Percentiles rank a stretch among this genome's conserved stretches.
Conservation (phyloP, 768 basidiomycete genomes). For the Leucocoprinus sp. region DNA sequence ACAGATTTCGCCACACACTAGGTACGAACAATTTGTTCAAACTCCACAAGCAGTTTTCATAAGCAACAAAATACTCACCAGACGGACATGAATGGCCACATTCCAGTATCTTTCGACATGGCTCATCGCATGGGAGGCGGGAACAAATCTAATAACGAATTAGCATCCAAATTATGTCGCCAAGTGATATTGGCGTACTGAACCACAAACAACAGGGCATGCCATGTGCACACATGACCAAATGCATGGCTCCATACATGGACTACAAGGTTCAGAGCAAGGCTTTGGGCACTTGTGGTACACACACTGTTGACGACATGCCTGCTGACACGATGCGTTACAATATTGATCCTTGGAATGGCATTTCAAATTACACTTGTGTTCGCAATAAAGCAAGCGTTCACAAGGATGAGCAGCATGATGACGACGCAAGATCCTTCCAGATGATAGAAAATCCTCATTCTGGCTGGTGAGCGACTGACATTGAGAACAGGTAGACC, state of each 20-base stretch:
- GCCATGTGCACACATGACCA: constrained; percentile 50
- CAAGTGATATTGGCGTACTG: constrained; percentile 35
- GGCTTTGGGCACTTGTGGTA: constrained; percentile 13
- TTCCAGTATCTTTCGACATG: constrained; percentile 36
- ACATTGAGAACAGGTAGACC: constrained; percentile 40
- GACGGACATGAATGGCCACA: constrained; percentile 68
- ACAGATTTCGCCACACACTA: constrained; percentile 68
- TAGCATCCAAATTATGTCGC: neutral
- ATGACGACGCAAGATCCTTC: constrained; percentile 19
- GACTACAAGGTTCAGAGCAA: constrained; percentile 50
- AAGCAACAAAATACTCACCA: constrained; percentile 27
- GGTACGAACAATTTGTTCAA: constrained; percentile 1
- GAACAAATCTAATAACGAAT: constrained; percentile 43
- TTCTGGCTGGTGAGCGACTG: constrained; percentile 23
- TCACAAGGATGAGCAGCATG: constrained; percentile 45
- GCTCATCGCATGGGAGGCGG: constrained; percentile 53
- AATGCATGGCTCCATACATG: constrained; percentile 53
- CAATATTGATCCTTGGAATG: constrained; percentile 39
- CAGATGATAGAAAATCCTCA: neutral
- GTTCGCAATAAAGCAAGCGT: constrained; percentile 45
- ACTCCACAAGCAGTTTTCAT: neutral
- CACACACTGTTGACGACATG: constrained; percentile 46
- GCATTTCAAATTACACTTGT: constrained; percentile 42
- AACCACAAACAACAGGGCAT: constrained; percentile 62
- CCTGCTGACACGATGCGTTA: constrained; percentile 32